phyloP scores from a whole-genome alignment of 164 flowering plant genomes.

The Piper longum region DNA sequence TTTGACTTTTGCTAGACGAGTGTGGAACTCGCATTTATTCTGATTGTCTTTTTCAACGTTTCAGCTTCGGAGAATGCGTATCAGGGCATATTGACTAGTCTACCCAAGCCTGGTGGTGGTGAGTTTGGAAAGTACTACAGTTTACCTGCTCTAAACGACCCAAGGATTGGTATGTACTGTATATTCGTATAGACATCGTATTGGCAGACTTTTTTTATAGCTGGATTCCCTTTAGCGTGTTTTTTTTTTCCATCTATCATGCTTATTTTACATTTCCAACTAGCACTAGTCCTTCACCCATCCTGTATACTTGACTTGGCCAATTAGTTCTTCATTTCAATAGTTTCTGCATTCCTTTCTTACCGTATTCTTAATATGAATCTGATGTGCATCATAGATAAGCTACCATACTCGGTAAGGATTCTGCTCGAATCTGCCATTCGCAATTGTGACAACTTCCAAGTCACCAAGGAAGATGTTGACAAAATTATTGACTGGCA shows the following conservation, averaged over 20 bases:
- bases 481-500: conserved; percentile 98
- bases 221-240: neutral
- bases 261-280: too few relatives aligned
- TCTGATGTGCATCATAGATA: conserved; percentile 31
- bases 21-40: neutral
- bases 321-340: neutral
- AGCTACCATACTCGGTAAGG: conserved; percentile 69
- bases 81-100: conserved; percentile 57
- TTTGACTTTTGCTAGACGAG: neutral
- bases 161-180: conserved; percentile 51
- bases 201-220: too few relatives aligned
- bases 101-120: conserved; percentile 86
- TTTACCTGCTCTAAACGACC: conserved; percentile 74
- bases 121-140: conserved; percentile 85
- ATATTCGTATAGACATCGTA: neutral
- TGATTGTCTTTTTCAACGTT: conserved; percentile 6
- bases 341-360: neutral
- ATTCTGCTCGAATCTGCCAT: conserved; percentile 91
- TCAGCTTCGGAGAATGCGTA: conserved; percentile 69
- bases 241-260: neutral
- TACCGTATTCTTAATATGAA: neutral
- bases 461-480: conserved; percentile 74
- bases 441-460: conserved; percentile 86
- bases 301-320: neutral
- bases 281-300: too few relatives aligned